Conservation (phyloP, 2,329 filamentous ascomycete species). For the Xylariaceae sp. region DNA sequence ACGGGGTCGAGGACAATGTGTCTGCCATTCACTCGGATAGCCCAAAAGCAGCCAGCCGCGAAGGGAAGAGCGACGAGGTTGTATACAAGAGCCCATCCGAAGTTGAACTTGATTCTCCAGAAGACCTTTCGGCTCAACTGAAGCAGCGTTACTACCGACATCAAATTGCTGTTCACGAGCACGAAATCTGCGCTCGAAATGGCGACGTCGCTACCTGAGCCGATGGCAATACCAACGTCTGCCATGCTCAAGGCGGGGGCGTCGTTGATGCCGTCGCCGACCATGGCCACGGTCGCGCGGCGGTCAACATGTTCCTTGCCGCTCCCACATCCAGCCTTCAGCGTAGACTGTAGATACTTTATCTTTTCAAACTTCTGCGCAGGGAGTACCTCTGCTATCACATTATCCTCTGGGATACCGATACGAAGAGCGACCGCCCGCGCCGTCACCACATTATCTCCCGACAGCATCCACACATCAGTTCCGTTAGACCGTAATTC, state of each 20-base stretch:
- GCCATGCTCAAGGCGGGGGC: conserved; percentile 76
- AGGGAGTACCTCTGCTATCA: conserved; percentile 85
- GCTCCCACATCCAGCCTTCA: conserved; percentile 35
- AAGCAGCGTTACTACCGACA: conserved; percentile 69
- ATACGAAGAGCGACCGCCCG: conserved; percentile 72
- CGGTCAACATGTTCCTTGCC: conserved; percentile 21
- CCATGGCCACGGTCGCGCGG: conserved; percentile 69
- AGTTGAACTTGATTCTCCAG: conserved; percentile 77
- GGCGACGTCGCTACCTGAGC: conserved; percentile 79
- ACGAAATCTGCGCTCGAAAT: conserved; percentile 81
- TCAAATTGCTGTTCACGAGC: conserved; percentile 69
- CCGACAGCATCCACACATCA: conserved; percentile 87
- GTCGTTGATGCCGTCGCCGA: conserved; percentile 89
- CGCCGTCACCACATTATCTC: conserved; percentile 85
- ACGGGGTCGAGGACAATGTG: conserved; percentile 70
- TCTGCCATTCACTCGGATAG: conserved; percentile 43
- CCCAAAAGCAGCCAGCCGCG: conserved; percentile 75
- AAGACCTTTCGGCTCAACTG: conserved; percentile 71
- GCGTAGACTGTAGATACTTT: conserved; percentile 56
- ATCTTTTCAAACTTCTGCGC: conserved; percentile 77
- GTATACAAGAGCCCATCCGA: conserved; percentile 81
- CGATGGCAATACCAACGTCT: conserved; percentile 82
- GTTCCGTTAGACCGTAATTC: conserved; percentile 64
- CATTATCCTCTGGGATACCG: conserved; percentile 69
- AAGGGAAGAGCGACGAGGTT: conserved; percentile 76